Base-by-base conservation (phyloP, 768 basidiomycete species). In the Chalciporus pseudorubinellus region DNA sequence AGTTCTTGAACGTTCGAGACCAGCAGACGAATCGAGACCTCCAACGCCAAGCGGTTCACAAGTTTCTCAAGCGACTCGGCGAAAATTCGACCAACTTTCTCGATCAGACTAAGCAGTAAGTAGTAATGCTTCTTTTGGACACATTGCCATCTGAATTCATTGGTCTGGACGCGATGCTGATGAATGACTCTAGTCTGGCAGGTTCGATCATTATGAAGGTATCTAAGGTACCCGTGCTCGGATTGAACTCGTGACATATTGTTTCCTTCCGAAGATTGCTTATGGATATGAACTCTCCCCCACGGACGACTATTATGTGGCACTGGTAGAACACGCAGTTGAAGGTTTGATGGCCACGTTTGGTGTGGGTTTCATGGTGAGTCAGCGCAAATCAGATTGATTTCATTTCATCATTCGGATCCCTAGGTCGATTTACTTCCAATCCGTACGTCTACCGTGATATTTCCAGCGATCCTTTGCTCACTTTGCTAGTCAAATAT, bases 321-420 rank as follows among this genome's bases (percentile, higher is more conserved):
- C 49, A 11, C 34, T 50, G 20, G 50, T 50, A 5, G 50, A 39
- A 29, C 50, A 50, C 36, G 36, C 42, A 16, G 43, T 50, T 11
- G 50, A 50, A 28, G 50, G 50, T 39, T 45, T 45, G 12, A 44
- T 39, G 36, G 28, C 50, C 9, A 50, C 50, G 10, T 50, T 50
- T 29, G 50, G 50, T 6, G 50, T 50, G 11, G 50, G 50, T 7
- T 50, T 50, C 36, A 50, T 50, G 43, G 42, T 45, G 12, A 39
- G 42, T 18, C 28, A 1, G 38, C 22, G 29, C 16, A n/a, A 4
- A 34, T 34, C 33, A 34, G 33, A 4, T 34, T n/a, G 7, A 8
- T 29, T 14, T 16, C 22, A 12, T 8, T 21, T 39, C 14, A 26
- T 39, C 16, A 41, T 21, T 6, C 24, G 44, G 43, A 50, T 45